Conservation (phyloP, 2,329 filamentous ascomycete genomes). For the Fusarium piperis region DNA sequence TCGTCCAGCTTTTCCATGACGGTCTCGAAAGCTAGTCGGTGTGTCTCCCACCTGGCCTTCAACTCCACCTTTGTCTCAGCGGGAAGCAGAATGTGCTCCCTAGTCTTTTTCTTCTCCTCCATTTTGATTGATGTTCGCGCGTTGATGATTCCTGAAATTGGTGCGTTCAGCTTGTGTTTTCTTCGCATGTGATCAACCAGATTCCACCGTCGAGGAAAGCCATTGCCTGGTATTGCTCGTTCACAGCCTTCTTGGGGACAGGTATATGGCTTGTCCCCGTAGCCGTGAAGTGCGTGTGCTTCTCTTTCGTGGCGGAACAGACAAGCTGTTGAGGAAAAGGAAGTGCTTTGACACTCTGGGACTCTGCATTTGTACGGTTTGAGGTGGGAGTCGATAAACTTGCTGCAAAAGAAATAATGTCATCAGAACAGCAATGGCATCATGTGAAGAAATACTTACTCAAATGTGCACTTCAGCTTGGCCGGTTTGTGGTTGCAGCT, state of each 20-base stretch:
- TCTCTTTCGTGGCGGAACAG: constrained; percentile 94
- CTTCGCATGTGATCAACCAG: constrained; percentile 51
- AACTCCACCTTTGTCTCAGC: background rate
- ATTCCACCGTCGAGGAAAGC: constrained; percentile 95
- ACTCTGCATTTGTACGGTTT: constrained; percentile 96
- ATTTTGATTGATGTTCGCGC: background rate
- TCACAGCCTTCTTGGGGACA: constrained; percentile 90
- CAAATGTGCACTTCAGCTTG: constrained; percentile 98
- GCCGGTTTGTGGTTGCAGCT: constrained; percentile 88
- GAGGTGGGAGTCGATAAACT: constrained; percentile 94
- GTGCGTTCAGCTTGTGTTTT: background rate
- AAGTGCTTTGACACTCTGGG: constrained; percentile 79
- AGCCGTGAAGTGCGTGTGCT: constrained; percentile 92
- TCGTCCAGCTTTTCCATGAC: background rate
- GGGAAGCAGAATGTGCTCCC: background rate
- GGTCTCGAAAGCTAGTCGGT: background rate
- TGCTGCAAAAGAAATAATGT: constrained; percentile 63
- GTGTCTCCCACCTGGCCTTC: background rate
- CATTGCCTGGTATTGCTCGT: constrained; percentile 79
- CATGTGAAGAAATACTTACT: constrained; percentile 68
- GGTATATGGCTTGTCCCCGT: constrained; percentile 89
- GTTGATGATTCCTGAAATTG: background rate
- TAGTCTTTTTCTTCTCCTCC: background rate
- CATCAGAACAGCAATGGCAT: constrained; percentile 22
- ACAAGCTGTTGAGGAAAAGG: constrained; percentile 94